Base-by-base conservation (phyloP, 345 rosid species). In the Erucastrum elatum region DNA sequence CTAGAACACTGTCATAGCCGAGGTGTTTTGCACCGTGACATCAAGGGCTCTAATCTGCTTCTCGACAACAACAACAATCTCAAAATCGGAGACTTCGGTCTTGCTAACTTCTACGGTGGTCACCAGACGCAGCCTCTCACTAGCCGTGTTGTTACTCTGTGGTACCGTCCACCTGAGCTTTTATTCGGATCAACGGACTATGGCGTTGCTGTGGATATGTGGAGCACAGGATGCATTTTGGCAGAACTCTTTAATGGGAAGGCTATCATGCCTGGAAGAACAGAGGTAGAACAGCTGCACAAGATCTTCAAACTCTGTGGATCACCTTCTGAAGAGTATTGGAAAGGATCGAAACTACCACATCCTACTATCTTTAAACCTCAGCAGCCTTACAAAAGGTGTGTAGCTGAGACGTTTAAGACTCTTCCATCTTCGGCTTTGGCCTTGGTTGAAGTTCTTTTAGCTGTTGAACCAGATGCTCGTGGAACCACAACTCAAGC, bases 151-250 rank as follows among this genome's bases (percentile, higher is more conserved):
- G 91, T 89, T 56, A 87, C 94, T 51, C 56, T 89, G 75, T 89
- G 94, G 94, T 89, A 88, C 16, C 86, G 91, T 62, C 89, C 94
- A 66, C 94, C 91, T 55, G 94, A 89, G 72, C 91, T 89, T 30
- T 61, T 89, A 71, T 88, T 89, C 15, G 94, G 91, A 7, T 79
- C 91, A 46, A 88, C 90, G 16, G 83, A 83, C 55, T 89, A 89
- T 75, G 91, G 85, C 39, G 84, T 85, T 71, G 75, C 90, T 33
- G 94, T 89, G 6, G 94, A 89, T 79, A 71, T 89, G 10, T 89
- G 91, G 94, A 89, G 94, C 78, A 25, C 86, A 39, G 94, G 94
- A 12, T 89, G 91, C 71, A 86, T 89, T 70, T 81, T 89, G 55
- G 94, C 91, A 4, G 94, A 89, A 71, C 80, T 89, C 67, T 88